phyloP scores from a whole-genome alignment of 306 rosid species.

The Coriaria nepalensis region DNA sequence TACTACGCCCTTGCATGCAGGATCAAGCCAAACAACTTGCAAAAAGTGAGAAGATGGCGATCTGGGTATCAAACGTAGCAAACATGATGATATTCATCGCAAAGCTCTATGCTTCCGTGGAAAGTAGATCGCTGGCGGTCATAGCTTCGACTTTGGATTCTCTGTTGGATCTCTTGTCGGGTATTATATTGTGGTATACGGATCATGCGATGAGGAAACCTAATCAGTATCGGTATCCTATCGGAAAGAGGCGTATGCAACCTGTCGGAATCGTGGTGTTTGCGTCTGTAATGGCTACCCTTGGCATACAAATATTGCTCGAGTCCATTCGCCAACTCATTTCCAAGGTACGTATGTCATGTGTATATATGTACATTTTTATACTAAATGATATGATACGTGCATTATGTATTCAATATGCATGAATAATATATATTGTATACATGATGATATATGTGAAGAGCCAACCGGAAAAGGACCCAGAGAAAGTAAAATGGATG shows the following conservation, averaged over 20 bases:
- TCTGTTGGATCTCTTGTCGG: slow-evolving; percentile 81
- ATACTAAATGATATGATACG: too few species aligned
- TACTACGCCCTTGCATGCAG: slow-evolving; percentile 12
- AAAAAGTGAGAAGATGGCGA: slow-evolving; percentile 48
- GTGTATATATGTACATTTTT: too few species aligned
- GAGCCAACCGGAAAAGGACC: slow-evolving; percentile 56
- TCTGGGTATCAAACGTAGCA: slow-evolving; percentile 55
- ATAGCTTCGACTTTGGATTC: slow-evolving; percentile 95
- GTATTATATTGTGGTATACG: slow-evolving; percentile 87
- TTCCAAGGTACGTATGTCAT: too few species aligned
- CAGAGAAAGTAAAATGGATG: slow-evolving; percentile 72
- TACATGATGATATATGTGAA: slow-evolving; percentile 30
- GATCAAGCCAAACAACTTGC: slow-evolving; percentile 40
- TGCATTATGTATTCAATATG: too few species aligned
- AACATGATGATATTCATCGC: slow-evolving; percentile 65
- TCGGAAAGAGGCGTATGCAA: slow-evolving; percentile 88
- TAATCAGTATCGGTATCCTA: slow-evolving; percentile 51
- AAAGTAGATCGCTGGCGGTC: slow-evolving; percentile 90
- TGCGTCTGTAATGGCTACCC: slow-evolving; percentile 91
- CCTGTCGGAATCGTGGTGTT: slow-evolving; percentile 95
- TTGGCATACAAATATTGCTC: slow-evolving; percentile 70
- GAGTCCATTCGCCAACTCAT: slow-evolving; percentile 40
- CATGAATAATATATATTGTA: too few species aligned
- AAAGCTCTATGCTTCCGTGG: slow-evolving; percentile 61
- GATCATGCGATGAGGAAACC: slow-evolving; percentile 73